Percentiles rank a stretch among this genome's conserved stretches.
These are phyloP conservation scores for Boletellus sp. DNA, from an alignment of 768 basidiomycete genomes.

Conservation along the genomic window DNA sequence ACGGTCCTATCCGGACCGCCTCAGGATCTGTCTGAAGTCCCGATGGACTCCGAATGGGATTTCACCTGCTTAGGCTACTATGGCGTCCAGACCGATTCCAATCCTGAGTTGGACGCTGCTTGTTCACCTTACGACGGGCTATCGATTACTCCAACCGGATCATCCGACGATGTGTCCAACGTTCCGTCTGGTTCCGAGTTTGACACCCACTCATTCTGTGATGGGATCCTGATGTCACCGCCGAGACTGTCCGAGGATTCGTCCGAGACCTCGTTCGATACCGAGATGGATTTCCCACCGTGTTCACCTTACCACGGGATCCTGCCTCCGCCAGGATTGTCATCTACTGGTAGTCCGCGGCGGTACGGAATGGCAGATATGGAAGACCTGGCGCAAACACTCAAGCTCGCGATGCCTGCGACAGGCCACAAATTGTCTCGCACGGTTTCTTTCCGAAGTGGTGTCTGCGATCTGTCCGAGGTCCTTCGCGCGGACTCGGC, in stretches of 20 bases:
- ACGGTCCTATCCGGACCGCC: too few species aligned
- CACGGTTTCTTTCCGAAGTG: not conserved
- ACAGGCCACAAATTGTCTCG: not conserved
- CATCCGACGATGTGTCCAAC: not conserved
- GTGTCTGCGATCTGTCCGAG: not conserved
- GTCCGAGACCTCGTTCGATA: not conserved
- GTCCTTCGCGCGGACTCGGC: not conserved
- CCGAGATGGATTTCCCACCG: not conserved
- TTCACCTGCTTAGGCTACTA: too few species aligned
- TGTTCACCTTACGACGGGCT: not conserved
- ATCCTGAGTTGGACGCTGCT: not conserved
- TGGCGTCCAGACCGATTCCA: not conserved
- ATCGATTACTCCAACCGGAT: not conserved
- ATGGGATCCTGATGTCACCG: not conserved
- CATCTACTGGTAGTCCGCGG: not conserved
- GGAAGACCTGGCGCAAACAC: not conserved
- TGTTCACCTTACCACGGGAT: not conserved
- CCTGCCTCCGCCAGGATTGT: not conserved
- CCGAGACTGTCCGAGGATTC: not conserved
- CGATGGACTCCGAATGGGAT: too few species aligned
- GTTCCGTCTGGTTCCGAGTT: not conserved
- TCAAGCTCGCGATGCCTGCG: not conserved
- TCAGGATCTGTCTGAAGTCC: too few species aligned
- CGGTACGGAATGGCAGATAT: slow-evolving; percentile 14
- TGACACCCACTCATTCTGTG: not conserved